Evolutionary conservation across 306 rosid genomes (phyloP).

Genomic region (Citrullus mucosospermus): DNA sequence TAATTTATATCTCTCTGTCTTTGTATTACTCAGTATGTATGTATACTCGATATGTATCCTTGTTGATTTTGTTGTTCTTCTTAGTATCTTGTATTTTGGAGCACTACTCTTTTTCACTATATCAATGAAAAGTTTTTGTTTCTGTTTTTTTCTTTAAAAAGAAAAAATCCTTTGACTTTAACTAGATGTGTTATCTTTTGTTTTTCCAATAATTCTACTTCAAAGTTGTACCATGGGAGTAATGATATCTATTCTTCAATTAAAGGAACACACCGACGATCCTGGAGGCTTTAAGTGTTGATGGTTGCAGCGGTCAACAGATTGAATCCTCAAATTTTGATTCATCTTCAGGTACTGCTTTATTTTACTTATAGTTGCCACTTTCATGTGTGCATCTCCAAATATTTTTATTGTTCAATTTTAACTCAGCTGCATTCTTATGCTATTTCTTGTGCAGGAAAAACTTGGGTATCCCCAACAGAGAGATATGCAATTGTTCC

Average conservation of each 20-base stretch:
- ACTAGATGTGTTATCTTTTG: background rate
- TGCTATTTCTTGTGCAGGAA: conserved; percentile 31
- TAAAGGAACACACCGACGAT: conserved; percentile 72
- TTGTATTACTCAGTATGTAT: too few relatives aligned
- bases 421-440: background rate
- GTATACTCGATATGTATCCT: too few relatives aligned
- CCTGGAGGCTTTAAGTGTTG: conserved; percentile 75
- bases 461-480: conserved; percentile 46
- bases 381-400: background rate
- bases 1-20: too few relatives aligned
- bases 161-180: background rate
- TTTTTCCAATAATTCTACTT: background rate
- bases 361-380: conserved; percentile 4
- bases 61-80: too few relatives aligned
- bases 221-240: background rate
- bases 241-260: conserved; percentile 13
- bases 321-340: conserved; percentile 58
- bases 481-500: conserved; percentile 96
- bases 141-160: too few relatives aligned
- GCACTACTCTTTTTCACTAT: too few relatives aligned
- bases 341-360: conserved; percentile 50
- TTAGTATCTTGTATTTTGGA: too few relatives aligned
- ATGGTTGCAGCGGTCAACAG: conserved; percentile 67
- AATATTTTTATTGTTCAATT: background rate
- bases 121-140: too few relatives aligned